These are phyloP conservation scores for Colletotrichum somersetense DNA, from an alignment of 2,329 filamentous ascomycete genomes.

Conservation along the genomic window DNA sequence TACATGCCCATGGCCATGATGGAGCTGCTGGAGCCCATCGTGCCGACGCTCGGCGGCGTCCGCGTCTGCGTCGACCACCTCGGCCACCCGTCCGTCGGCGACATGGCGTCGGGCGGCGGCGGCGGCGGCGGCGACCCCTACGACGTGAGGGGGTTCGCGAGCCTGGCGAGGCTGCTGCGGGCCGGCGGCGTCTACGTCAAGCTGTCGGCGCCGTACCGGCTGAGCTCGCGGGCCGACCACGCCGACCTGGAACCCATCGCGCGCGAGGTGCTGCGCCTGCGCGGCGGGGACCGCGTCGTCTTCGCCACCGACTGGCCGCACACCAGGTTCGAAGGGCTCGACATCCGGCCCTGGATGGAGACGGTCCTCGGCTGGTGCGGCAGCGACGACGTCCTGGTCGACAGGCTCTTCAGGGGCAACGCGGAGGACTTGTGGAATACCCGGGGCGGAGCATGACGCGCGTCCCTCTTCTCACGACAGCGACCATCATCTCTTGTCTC, in stretches of 20 bases:
- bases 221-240: conserved; percentile 59
- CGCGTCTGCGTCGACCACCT: conserved; percentile 72
- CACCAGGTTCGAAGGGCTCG: conserved; percentile 69
- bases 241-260: conserved; percentile 62
- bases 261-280: conserved; percentile 60
- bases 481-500: neutral
- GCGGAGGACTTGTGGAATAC: conserved; percentile 62
- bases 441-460: conserved; percentile 14
- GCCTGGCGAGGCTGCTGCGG: conserved; percentile 61
- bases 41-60: conserved; percentile 61
- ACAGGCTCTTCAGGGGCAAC: conserved; percentile 67
- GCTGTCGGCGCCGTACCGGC: conserved; percentile 69
- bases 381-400: conserved; percentile 56
- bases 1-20: conserved; percentile 67
- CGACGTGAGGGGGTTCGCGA: conserved; percentile 61
- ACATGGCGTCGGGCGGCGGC: conserved; percentile 17
- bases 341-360: conserved; percentile 68
- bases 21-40: conserved; percentile 60
- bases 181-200: conserved; percentile 67
- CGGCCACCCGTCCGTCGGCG: conserved; percentile 60
- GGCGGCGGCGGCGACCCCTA: conserved; percentile 53
- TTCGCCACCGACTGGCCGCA: conserved; percentile 76
- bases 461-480: neutral
- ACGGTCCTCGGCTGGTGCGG: conserved; percentile 66
- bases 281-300: conserved; percentile 59